Evolutionary conservation across 768 basidiomycete species (phyloP), one percentile per base, ranked within the genome.

Genomic region (Hygrocybe coccinea): DNA sequence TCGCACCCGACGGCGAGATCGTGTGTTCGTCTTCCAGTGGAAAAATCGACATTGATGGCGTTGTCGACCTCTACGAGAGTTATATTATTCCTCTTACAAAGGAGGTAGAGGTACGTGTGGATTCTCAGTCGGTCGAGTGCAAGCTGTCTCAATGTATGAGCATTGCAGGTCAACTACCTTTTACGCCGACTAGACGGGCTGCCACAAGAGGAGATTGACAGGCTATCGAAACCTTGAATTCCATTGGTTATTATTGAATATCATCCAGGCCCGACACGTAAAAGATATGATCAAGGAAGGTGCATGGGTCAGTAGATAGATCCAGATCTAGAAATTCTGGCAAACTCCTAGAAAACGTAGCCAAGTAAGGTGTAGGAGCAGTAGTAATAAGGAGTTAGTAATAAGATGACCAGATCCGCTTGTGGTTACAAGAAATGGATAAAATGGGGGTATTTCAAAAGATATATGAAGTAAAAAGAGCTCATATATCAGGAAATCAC

Each of bases 71-170:
- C 59, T 99, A 99, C 66, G 86, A 94, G 67, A 89, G 87, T 65
- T 93, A 87, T 64, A 94, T 99, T 60, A 99, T 99, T 56, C 97
- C 97, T 8, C 69, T 99, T 60, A 99, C 97, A 1, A 97, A 95
- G 70, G 93, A 97, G 66, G 91, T 99, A 56, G 97, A 99, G 91
- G 95, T 95, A 67, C 46, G 79, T 55, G 41, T 5, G 15, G 3
- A 19, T 50, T 5, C 45, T 3, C 19, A 2, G 17, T 33, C 11
- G 12, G 37, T 38, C 33, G 12, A 33, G 12, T 39, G 29, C 34
- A 46, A 17, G 21, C 50, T 43, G 10, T 37, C 11, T n/a, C 21
- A 35, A 24, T 46, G 39, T 15, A 17, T 19, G 22, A 21, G 2
- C 36, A 29, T 11, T n/a, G 35, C 63, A 97, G 95, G 91, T 98